Conservation (phyloP, 2,329 filamentous ascomycete genomes). For the Phyllosticta paracitricarpa region DNA sequence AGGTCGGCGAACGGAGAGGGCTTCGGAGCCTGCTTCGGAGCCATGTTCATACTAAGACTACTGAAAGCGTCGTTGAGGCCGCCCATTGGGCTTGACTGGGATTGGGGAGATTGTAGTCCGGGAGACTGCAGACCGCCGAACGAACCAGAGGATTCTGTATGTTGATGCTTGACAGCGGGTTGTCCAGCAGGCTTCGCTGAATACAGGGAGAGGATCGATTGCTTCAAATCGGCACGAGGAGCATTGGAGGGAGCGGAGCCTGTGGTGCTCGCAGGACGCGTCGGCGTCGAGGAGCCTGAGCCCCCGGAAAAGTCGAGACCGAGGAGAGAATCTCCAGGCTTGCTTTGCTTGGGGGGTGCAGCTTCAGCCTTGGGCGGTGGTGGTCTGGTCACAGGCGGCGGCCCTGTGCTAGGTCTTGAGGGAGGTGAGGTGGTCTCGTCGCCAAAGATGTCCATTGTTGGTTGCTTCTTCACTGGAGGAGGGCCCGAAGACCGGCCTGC, state of each 20-base stretch:
- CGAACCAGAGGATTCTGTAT: constrained; percentile 45
- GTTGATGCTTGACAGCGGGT: constrained; percentile 38
- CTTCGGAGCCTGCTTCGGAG: constrained; percentile 41
- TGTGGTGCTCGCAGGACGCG: constrained; percentile 67
- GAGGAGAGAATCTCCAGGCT: constrained; percentile 73
- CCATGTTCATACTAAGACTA: constrained; percentile 51
- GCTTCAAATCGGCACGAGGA: constrained; percentile 83
- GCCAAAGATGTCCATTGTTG: constrained; percentile 70
- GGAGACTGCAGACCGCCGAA: constrained; percentile 41
- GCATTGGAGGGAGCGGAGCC: constrained; percentile 42
- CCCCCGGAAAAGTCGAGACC: constrained; percentile 88
- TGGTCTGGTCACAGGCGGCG: constrained; percentile 48
- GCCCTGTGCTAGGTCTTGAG: constrained; percentile 58
- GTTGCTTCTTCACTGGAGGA: constrained; percentile 6
- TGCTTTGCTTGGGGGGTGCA: constrained; percentile 50
- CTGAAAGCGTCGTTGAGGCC: constrained; percentile 76
- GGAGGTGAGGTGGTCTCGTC: constrained; percentile 58
- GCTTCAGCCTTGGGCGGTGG: constrained; percentile 57
- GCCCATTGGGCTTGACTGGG: constrained; percentile 39
- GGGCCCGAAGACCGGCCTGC: constrained; percentile 24
- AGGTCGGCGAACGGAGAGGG: constrained; percentile 56
- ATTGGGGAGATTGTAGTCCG: constrained; percentile 23
- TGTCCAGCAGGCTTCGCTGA: constrained; percentile 74
- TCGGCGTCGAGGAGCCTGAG: constrained; percentile 47
- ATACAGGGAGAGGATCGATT: constrained; percentile 93